Evolutionary conservation across 257 asterid genomes (phyloP), one percentile per base, ranked within the genome.

Genomic region (Dorcoceras hygrometricum): DNA sequence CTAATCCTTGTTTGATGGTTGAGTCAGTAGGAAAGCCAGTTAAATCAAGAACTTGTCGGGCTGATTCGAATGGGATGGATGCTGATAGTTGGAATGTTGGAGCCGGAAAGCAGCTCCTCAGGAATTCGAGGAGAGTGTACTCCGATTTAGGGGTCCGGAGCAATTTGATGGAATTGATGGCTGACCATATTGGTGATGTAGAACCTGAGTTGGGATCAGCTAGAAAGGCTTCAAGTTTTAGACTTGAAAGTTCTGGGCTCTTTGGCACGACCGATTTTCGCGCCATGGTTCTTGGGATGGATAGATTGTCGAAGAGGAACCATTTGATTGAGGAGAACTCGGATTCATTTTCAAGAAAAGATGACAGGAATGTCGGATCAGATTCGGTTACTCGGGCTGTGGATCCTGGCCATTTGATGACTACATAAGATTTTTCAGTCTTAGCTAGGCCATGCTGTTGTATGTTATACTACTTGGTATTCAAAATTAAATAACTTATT

Each of bases 151-250:
- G 85, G 39, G 8, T 77, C 16, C 62, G 91, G 34, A 81, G 81
- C 77, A 88, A 88, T 78, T 82, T 90, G 87, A 84, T 84, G 95
- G 97, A 90, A 59, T 71, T 90, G 69, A 81, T 90, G 96, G 81
- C 81, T 12, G 80, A 80, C 8, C 59, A 66, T 34, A 77, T 80
- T 68, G 76, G 78, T 71, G 77, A 73, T 43, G 69, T 67, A 53
- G 76, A 71, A 61, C 18, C 63, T 24, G 72, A 46, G 50, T 29
- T 59, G 22, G 73, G 72, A 68, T 59, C 85, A 3, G 63, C 27
- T 7, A 77, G 72, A 50, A 66, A 67, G 70, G 81, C 63, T 65
- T 77, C 78, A 28, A 84, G 91, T 72, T 81, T 76, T 23, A 81
- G 95, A 78, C 71, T 72, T n/a, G 85, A 70, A 23, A 75, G 68